A percentile compares a stretch with the other conserved stretches of the same genome.
Conservation (phyloP, 345 rosid genomes). For the Lepidium africanum region DNA sequence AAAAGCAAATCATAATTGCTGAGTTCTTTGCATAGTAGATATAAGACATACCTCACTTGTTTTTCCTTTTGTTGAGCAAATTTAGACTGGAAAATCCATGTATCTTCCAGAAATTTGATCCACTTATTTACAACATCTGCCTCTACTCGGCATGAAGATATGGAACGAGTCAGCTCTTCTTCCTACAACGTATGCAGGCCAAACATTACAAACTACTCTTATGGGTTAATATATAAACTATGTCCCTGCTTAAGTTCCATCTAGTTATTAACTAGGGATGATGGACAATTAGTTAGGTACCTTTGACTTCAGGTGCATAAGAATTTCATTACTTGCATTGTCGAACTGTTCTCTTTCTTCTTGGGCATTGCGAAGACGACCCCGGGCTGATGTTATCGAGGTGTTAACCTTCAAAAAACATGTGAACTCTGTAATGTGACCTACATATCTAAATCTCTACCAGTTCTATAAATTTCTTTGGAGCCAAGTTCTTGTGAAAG, state of each 20-base stretch:
- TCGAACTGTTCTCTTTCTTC: conserved; percentile 94
- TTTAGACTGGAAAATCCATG: conserved; percentile 49
- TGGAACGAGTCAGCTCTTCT: conserved; percentile 72
- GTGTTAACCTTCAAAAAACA: conserved; percentile 50
- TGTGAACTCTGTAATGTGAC: neutral
- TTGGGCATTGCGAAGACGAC: conserved; percentile 64
- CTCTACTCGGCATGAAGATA: conserved; percentile 59
- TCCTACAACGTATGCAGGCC: conserved; percentile 40
- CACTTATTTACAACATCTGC: conserved; percentile 65
- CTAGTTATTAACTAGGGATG: neutral
- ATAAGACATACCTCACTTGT: conserved; percentile 62
- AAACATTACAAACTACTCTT: conserved; percentile 4
- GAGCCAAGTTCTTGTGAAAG: neutral
- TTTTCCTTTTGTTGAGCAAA: conserved; percentile 45
- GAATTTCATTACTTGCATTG: conserved; percentile 79
- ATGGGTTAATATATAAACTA: neutral
- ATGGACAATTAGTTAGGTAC: conserved; percentile 22
- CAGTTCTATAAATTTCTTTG: neutral
- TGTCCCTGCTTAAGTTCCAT: neutral
- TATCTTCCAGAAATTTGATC: conserved; percentile 63
- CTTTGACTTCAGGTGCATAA: conserved; percentile 67
- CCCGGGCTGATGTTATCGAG: conserved; percentile 46
- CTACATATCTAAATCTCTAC: neutral
- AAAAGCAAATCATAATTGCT: neutral
- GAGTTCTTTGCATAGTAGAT: neutral